Conservation (phyloP, 1,139 yeast genomes). For the Scheffersomyces titani region DNA sequence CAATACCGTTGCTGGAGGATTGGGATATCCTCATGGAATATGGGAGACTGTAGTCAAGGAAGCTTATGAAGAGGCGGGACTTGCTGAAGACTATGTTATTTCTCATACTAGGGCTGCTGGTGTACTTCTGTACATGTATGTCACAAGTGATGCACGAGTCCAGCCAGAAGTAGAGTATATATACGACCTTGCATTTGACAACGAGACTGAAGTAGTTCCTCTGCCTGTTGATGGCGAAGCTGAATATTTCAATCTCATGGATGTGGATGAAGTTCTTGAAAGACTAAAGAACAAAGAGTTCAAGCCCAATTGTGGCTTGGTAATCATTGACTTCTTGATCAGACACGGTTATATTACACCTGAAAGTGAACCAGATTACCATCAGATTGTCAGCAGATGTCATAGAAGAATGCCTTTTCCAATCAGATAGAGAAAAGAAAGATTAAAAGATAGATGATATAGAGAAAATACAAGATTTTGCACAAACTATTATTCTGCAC, state of each 20-base stretch:
- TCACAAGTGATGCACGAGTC: slow-evolving; percentile 51
- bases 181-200: slow-evolving; percentile 66
- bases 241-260: slow-evolving; percentile 65
- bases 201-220: slow-evolving; percentile 52
- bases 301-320: slow-evolving; percentile 86
- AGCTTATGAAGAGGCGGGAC: slow-evolving; percentile 88
- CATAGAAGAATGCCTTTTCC: slow-evolving; percentile 81
- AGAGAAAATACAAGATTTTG: neutral
- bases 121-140: slow-evolving; percentile 66
- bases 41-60: slow-evolving; percentile 83
- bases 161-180: slow-evolving; percentile 90
- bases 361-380: slow-evolving; percentile 62
- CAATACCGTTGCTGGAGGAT: slow-evolving; percentile 93
- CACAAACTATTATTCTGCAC: too few relatives aligned
- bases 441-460: neutral
- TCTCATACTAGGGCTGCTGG: slow-evolving; percentile 56
- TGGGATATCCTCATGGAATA: slow-evolving; percentile 78
- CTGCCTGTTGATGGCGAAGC: slow-evolving; percentile 86
- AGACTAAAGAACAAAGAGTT: slow-evolving; percentile 58
- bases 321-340: slow-evolving; percentile 78
- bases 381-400: slow-evolving; percentile 55
- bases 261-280: slow-evolving; percentile 53
- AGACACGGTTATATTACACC: slow-evolving; percentile 73
- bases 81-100: slow-evolving; percentile 53
- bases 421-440: slow-evolving; percentile 20